Evolutionary conservation across 2,329 filamentous ascomycete species (phyloP).

Genomic region (Xylaria digitata): DNA sequence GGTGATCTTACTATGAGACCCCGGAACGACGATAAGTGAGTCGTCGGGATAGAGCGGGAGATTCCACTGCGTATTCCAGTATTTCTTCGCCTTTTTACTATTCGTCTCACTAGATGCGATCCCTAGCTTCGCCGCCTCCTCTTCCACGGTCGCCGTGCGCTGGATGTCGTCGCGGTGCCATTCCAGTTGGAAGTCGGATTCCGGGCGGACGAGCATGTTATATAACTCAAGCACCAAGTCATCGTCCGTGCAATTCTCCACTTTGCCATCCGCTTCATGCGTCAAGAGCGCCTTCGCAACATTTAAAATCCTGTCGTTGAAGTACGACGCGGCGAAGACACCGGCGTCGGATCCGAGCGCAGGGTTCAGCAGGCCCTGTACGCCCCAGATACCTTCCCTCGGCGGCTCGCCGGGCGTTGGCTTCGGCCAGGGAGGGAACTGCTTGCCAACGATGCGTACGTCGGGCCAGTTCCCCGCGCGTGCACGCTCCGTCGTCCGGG

Average conservation of each 20-base stretch:
- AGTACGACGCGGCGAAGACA: conserved; percentile 77
- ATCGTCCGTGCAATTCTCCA: conserved; percentile 57
- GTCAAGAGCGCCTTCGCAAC: conserved; percentile 74
- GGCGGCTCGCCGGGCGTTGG: conserved; percentile 55
- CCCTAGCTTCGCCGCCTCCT: conserved; percentile 72
- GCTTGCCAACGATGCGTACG: conserved; percentile 86
- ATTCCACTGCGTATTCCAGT: conserved; percentile 88
- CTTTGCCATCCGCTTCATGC: conserved; percentile 43
- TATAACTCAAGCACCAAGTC: conserved; percentile 85
- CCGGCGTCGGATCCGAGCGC: conserved; percentile 67
- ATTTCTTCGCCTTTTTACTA: conserved; percentile 1
- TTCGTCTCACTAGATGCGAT: conserved; percentile 44
- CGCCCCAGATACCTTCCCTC: conserved; percentile 81
- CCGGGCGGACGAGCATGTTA: conserved; percentile 84
- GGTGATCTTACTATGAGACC: conserved; percentile 65
- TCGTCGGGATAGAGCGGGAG: conserved; percentile 78
- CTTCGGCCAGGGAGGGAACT: conserved; percentile 86
- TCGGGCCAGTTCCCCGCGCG: conserved; percentile 81
- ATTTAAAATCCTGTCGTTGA: conserved; percentile 71
- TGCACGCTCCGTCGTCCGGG: conserved; percentile 63
- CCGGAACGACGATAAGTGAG: conserved; percentile 80
- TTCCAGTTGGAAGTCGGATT: conserved; percentile 75
- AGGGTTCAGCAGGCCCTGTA: conserved; percentile 86
- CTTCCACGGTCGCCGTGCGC: conserved; percentile 70
- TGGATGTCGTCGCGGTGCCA: conserved; percentile 91